Conservation (phyloP, 2,329 filamentous ascomycete species). For the Pseudogymnoascus sp. region DNA sequence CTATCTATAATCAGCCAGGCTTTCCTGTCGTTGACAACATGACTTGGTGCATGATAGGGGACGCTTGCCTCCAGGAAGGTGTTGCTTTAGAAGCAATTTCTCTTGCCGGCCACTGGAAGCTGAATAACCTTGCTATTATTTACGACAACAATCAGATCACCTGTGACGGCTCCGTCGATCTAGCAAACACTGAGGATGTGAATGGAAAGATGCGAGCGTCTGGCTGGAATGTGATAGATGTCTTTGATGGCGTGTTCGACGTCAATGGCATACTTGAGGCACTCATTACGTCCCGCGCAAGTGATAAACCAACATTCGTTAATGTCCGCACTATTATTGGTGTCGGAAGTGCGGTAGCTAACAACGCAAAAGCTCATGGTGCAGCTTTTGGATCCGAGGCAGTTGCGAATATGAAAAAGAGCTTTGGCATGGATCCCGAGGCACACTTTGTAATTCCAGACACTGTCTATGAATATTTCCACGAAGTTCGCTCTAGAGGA, state of each 20-base stretch:
- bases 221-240: slow-evolving; percentile 43
- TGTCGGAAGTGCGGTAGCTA: slow-evolving; percentile 29
- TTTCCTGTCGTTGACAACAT: slow-evolving; percentile 38
- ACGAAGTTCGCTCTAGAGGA: no score
- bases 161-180: slow-evolving; percentile 42
- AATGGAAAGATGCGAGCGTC: slow-evolving; percentile 43
- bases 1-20: slow-evolving; percentile 39
- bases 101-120: slow-evolving; percentile 40
- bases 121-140: slow-evolving; percentile 43
- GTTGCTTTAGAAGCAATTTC: slow-evolving; percentile 44
- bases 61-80: slow-evolving; percentile 46
- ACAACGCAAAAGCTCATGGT: slow-evolving; percentile 27
- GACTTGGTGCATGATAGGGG: slow-evolving; percentile 45
- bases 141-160: slow-evolving; percentile 47
- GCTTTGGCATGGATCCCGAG: slow-evolving; percentile 34
- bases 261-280: no score
- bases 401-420: slow-evolving; percentile 29
- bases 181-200: slow-evolving; percentile 42
- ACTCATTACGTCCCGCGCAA: slow-evolving; percentile 11
- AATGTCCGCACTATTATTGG: slow-evolving; percentile 45
- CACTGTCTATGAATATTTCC: slow-evolving; percentile 31
- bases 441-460: slow-evolving; percentile 34
- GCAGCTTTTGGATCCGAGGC: slow-evolving; percentile 16
- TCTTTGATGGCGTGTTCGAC: slow-evolving; percentile 36
- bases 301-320: slow-evolving; percentile 44